These are phyloP conservation scores for Fraxinus sp. DNA, from an alignment of 305 asterid genomes.

Conservation along the genomic window DNA sequence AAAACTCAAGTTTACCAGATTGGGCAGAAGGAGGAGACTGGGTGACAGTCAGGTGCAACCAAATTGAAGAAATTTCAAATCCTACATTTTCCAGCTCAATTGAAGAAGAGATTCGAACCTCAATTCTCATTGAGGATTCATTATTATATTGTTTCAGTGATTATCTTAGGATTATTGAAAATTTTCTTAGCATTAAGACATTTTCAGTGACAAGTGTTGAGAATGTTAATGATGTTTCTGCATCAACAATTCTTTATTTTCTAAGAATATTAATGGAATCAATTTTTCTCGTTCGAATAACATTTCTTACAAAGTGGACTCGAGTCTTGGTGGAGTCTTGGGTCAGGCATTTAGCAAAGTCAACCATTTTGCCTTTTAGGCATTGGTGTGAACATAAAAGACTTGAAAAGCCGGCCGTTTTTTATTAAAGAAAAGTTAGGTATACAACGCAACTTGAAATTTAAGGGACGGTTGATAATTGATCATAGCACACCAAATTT, in stretches of 20 bases:
- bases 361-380: slow-evolving; percentile 13
- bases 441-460: background rate
- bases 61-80: slow-evolving; percentile 34
- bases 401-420: slow-evolving; percentile 36
- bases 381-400: slow-evolving; percentile 34
- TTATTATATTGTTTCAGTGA: slow-evolving; percentile 26
- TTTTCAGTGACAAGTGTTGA: slow-evolving; percentile 10
- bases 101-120: slow-evolving; percentile 24
- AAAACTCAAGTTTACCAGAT: slow-evolving; percentile 19
- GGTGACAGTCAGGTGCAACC: slow-evolving; percentile 52
- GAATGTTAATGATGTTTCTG: slow-evolving; percentile 19
- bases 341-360: slow-evolving; percentile 8
- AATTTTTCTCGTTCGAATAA: slow-evolving; percentile 21
- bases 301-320: background rate
- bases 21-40: slow-evolving; percentile 60
- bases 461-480: background rate
- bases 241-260: slow-evolving; percentile 1
- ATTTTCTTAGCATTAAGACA: background rate
- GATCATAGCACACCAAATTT: background rate
- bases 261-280: slow-evolving; percentile 23
- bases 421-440: background rate
- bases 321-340: background rate
- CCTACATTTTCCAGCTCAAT: background rate
- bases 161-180: slow-evolving; percentile 22
- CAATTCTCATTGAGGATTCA: slow-evolving; percentile 26